Evolutionary conservation across 441 rosid species (phyloP).

Genomic region (Geranium incanum): DNA sequence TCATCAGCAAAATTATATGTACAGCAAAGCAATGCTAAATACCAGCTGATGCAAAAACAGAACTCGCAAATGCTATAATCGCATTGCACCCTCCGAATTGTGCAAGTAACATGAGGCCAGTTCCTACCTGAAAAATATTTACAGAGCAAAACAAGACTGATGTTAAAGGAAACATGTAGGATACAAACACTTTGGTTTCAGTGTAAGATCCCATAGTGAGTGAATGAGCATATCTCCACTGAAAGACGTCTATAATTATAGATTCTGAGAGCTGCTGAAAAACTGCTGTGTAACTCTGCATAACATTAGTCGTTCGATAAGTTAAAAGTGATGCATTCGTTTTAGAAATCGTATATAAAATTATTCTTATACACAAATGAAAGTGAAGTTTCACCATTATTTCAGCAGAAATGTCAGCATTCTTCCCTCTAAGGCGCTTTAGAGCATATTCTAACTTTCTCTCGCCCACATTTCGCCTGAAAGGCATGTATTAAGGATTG

Average conservation of each 20-base stretch:
- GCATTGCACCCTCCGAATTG: conserved; percentile 31
- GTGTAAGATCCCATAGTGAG: conserved; percentile 29
- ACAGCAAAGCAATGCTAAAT: conserved; percentile 1
- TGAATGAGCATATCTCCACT: conserved; percentile 38
- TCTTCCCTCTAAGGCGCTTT: conserved; percentile 41
- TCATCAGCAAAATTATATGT: not conserved
- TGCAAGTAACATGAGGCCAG: conserved; percentile 32
- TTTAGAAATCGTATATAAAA: no score
- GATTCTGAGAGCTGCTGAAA: conserved; percentile 26
- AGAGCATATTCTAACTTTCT: conserved; percentile 34
- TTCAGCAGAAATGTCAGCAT: conserved; percentile 36
- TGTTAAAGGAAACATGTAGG: not conserved
- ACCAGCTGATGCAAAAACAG: conserved; percentile 35
- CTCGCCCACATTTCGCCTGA: conserved; percentile 43
- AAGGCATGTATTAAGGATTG: not conserved
- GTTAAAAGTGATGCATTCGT: not conserved
- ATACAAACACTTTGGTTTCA: not conserved
- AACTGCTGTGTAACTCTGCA: conserved; percentile 37
- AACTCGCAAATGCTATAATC: conserved; percentile 21
- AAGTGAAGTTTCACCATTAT: conserved; percentile 34
- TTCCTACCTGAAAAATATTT: conserved; percentile 22
- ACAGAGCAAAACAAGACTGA: not conserved
- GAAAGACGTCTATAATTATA: conserved; percentile 34
- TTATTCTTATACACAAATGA: no score
- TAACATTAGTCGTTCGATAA: not conserved